phyloP scores from a whole-genome alignment of 768 basidiomycete genomes.

The Pleurotus salmoneostramineus region DNA sequence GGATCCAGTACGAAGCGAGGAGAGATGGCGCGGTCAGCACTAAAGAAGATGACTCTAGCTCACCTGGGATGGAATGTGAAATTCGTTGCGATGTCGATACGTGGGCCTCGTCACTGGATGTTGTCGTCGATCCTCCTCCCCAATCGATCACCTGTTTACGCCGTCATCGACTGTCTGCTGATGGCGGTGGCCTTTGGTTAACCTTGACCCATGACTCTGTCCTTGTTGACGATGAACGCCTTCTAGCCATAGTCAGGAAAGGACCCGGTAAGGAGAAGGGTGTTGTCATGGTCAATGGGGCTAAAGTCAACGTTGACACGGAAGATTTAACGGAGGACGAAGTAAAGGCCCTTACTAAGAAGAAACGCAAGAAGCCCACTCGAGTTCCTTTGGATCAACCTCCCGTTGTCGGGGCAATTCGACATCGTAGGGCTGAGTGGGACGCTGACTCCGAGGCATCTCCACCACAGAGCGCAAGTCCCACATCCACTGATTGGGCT shows the following conservation, averaged over 20 bases:
- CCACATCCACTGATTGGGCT: conserved; percentile 34
- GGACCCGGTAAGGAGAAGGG: conserved; percentile 80
- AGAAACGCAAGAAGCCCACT: conserved; percentile 81
- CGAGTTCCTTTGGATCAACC: conserved; percentile 94
- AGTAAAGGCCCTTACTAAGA: conserved; percentile 75
- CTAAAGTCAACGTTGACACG: conserved; percentile 77
- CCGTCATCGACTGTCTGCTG: conserved; percentile 79
- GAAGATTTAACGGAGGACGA: conserved; percentile 88
- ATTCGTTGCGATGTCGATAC: conserved; percentile 89
- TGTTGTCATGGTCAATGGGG: conserved; percentile 85
- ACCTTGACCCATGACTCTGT: conserved; percentile 84
- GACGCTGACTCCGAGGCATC: conserved; percentile 42
- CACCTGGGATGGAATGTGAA: conserved; percentile 78
- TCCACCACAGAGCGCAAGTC: conserved; percentile 13
- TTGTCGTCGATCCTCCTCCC: conserved; percentile 92
- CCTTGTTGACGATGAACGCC: conserved; percentile 73
- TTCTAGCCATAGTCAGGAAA: conserved; percentile 70
- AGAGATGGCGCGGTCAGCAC: conserved; percentile 30
- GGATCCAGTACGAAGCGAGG: conserved; percentile 78
- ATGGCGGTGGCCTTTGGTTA: conserved; percentile 93
- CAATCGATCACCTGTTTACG: conserved; percentile 77
- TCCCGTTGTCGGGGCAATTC: conserved; percentile 69
- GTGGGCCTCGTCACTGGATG: conserved; percentile 80
- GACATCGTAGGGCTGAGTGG: conserved; percentile 71
- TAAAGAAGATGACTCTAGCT: conserved; percentile 22